Evolutionary conservation across 805 yeast genomes (phyloP).

Genomic region (Saturnispora sanitii): DNA sequence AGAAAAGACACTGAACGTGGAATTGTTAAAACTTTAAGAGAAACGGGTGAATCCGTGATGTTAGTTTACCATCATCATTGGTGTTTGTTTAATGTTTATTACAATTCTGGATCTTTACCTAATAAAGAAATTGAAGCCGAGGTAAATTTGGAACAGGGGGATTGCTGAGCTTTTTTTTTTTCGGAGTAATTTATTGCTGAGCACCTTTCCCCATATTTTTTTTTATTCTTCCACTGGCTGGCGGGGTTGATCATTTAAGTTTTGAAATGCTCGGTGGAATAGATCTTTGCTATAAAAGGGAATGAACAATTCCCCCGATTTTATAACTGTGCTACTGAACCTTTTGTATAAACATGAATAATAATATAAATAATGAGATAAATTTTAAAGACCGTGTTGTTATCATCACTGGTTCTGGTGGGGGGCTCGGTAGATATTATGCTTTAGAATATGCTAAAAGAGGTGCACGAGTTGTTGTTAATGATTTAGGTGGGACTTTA

Average conservation of each 20-base stretch:
- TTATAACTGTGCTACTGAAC: background rate
- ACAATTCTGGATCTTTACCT: background rate
- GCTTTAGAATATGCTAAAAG: conserved; percentile 79
- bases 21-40: background rate
- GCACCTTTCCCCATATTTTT: background rate
- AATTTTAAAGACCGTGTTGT: conserved; percentile 41
- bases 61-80: conserved; percentile 15
- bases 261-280: conserved; percentile 9
- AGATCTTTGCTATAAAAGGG: conserved; percentile 4
- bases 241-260: conserved; percentile 2
- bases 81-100: conserved; percentile 13
- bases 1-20: no score
- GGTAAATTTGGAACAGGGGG: background rate
- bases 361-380: background rate
- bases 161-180: no score
- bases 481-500: conserved; percentile 83
- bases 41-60: conserved; percentile 6
- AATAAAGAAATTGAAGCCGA: background rate
- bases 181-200: no score
- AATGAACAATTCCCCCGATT: background rate
- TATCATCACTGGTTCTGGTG: conserved; percentile 94
- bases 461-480: conserved; percentile 93
- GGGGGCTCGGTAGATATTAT: conserved; percentile 86
- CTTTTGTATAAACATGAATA: background rate
- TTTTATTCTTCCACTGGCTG: background rate